Evolutionary conservation across 2,329 filamentous ascomycete genomes (phyloP).

Genomic region (Cordyceps cateniannulata): DNA sequence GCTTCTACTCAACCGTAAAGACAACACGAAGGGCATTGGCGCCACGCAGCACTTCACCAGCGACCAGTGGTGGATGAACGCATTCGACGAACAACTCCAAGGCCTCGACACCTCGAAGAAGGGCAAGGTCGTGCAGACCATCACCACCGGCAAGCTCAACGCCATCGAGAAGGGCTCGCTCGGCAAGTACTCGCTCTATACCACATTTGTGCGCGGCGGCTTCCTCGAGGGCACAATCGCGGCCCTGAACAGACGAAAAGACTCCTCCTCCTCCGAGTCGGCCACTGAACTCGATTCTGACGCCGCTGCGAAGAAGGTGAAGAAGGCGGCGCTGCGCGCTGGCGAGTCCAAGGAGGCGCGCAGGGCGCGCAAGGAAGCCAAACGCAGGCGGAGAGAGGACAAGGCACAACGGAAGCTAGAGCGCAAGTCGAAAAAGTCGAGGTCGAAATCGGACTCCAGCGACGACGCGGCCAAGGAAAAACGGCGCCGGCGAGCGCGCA

Average conservation of each 20-base stretch:
- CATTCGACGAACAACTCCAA: slow-evolving; percentile 85
- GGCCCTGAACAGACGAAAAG: slow-evolving; percentile 16
- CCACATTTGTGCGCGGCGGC: slow-evolving; percentile 78
- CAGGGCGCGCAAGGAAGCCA: slow-evolving; percentile 29
- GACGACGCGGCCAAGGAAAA: slow-evolving; percentile 36
- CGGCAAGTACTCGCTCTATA: slow-evolving; percentile 63
- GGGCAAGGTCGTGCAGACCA: slow-evolving; percentile 50
- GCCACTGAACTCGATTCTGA: slow-evolving; percentile 19
- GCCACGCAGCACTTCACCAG: slow-evolving; percentile 60
- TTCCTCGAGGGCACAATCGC: slow-evolving; percentile 64
- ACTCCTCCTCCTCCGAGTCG: not conserved
- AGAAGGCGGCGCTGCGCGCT: slow-evolving; percentile 27
- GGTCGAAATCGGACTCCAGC: slow-evolving; percentile 23
- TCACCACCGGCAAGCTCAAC: slow-evolving; percentile 48
- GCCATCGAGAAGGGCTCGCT: slow-evolving; percentile 47
- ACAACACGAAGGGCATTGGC: slow-evolving; percentile 74
- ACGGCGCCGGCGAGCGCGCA: slow-evolving; percentile 35
- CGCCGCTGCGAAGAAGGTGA: slow-evolving; percentile 17
- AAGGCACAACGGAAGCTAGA: slow-evolving; percentile 5
- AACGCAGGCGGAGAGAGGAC: slow-evolving; percentile 17
- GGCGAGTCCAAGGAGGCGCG: slow-evolving; percentile 35
- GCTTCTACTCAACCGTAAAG: slow-evolving; percentile 75
- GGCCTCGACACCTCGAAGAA: slow-evolving; percentile 61
- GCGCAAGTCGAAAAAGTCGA: slow-evolving; percentile 23
- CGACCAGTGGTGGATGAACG: slow-evolving; percentile 96